phyloP scores from a whole-genome alignment of 495 filamentous ascomycete species.

The Pyrenula massariospora region DNA sequence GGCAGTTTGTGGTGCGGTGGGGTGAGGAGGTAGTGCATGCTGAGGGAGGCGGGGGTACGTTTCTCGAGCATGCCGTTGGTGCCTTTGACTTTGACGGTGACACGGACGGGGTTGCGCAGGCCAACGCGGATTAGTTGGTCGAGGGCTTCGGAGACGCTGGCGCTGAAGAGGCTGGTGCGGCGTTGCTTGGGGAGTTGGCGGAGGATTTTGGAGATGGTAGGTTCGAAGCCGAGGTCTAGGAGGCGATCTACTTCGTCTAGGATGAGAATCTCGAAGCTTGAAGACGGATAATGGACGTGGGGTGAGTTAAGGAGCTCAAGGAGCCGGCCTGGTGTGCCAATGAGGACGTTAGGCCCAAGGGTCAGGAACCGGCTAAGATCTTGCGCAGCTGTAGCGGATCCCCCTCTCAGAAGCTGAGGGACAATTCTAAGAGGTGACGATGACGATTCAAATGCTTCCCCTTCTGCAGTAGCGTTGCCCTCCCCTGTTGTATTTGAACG shows the following conservation, averaged over 20 bases:
- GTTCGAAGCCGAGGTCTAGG: slow-evolving; percentile 89
- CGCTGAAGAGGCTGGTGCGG: slow-evolving; percentile 87
- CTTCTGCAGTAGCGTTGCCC: slow-evolving; percentile 19
- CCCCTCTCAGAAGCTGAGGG: slow-evolving; percentile 83
- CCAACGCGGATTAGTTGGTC: slow-evolving; percentile 88
- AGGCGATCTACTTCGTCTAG: slow-evolving; percentile 91
- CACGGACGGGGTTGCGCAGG: slow-evolving; percentile 84
- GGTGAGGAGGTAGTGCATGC: slow-evolving; percentile 74
- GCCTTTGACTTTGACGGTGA: slow-evolving; percentile 84
- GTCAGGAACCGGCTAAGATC: slow-evolving; percentile 75
- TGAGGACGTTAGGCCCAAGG: slow-evolving; percentile 70
- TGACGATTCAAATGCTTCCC: slow-evolving; percentile 35
- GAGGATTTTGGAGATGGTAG: slow-evolving; percentile 77
- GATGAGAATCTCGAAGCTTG: slow-evolving; percentile 80
- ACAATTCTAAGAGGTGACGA: slow-evolving; percentile 46
- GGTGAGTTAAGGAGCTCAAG: slow-evolving; percentile 81
- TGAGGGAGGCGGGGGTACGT: slow-evolving; percentile 77
- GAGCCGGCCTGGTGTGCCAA: slow-evolving; percentile 81
- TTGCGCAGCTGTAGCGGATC: slow-evolving; percentile 68
- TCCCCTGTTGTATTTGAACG: slow-evolving; percentile 26
- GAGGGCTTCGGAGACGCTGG: slow-evolving; percentile 82
- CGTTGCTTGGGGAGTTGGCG: slow-evolving; percentile 81
- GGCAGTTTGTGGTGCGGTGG: slow-evolving; percentile 69
- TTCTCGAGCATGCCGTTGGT: slow-evolving; percentile 64
- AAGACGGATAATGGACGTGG: slow-evolving; percentile 79